A percentile compares a stretch with the other conserved stretches of the same genome.
These are phyloP conservation scores for Licmophora abbreviata DNA, from an alignment of 108 stramenopile species.

Conservation along the genomic window DNA sequence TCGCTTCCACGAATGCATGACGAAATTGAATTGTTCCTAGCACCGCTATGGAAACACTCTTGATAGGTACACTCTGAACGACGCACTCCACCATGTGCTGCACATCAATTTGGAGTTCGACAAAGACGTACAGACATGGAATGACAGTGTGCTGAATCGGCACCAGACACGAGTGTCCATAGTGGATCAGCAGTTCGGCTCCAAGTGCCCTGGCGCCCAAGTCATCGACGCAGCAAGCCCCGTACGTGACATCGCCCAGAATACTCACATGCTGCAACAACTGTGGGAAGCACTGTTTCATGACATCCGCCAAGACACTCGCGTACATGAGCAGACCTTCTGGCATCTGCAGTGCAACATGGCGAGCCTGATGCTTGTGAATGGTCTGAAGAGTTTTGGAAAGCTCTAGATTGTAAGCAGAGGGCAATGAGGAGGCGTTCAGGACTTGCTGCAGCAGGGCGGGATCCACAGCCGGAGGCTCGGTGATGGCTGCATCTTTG, in stretches of 20 bases:
- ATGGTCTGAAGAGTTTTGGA: constrained; percentile 87
- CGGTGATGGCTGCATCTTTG: constrained; percentile 3
- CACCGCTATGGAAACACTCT: constrained; percentile 19
- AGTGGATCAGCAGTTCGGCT: constrained; percentile 90
- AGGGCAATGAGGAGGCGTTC: constrained; percentile 54
- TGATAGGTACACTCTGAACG: constrained; percentile 34
- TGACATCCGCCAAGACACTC: constrained; percentile 88
- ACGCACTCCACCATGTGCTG: constrained; percentile 80
- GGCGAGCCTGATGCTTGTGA: constrained; percentile 27
- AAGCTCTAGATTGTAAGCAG: constrained; percentile 77
- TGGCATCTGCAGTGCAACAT: constrained; percentile 95
- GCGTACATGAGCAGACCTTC: constrained; percentile 96
- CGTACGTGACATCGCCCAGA: constrained; percentile 97
- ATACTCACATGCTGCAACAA: constrained; percentile 52
- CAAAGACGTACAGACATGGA: constrained; percentile 95
- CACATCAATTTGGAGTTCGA: constrained; percentile 93
- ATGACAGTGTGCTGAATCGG: constrained; percentile 84
- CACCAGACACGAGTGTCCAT: constrained; percentile 97
- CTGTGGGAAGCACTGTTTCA: constrained; percentile 56
- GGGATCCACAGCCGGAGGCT: constrained; percentile 24
- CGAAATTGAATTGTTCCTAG: constrained; percentile 88
- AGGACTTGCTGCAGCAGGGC: constrained; percentile 33
- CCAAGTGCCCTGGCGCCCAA: constrained; percentile 85
- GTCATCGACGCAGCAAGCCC: constrained; percentile 99
- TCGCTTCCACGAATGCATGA: constrained; percentile 75